These are phyloP conservation scores for Emericellopsis terricola DNA, from an alignment of 495 filamentous ascomycete species.

Conservation along the genomic window DNA sequence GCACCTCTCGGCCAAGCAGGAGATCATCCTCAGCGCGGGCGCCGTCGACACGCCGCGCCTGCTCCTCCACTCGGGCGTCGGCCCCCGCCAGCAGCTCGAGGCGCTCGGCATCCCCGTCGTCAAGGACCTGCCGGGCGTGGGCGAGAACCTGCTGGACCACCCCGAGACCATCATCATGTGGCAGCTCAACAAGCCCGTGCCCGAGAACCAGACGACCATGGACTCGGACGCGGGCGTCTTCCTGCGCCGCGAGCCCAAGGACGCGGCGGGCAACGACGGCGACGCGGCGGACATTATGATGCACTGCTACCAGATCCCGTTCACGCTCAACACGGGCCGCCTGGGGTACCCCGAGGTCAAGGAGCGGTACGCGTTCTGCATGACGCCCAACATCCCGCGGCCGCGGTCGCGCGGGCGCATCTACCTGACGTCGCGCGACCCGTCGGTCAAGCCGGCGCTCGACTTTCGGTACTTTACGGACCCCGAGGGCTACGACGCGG, in stretches of 20 bases:
- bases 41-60: constrained; percentile 35
- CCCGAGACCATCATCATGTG: constrained; percentile 9
- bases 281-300: constrained; percentile 69
- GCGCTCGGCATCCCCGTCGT: constrained; percentile 21
- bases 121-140: constrained; percentile 30
- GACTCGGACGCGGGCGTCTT: constrained; percentile 75
- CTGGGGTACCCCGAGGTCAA: constrained; percentile 48
- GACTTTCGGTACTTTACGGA: constrained; percentile 87
- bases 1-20: constrained; percentile 9
- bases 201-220: constrained; percentile 17
- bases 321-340: constrained; percentile 52
- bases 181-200: constrained; percentile 8
- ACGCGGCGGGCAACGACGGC: constrained; percentile 45
- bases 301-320: constrained; percentile 84
- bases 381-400: constrained; percentile 80
- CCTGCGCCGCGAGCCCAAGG: constrained; percentile 47
- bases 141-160: constrained; percentile 34
- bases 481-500: constrained; percentile 61
- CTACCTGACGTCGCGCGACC: constrained; percentile 53
- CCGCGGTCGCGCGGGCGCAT: constrained; percentile 57
- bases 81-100: constrained; percentile 23
- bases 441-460: constrained; percentile 56
- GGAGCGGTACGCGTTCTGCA: constrained; percentile 68
- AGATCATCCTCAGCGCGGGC: constrained; percentile 35
- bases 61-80: constrained; percentile 32